Evolutionary conservation across 23 red algal genomes (phyloP).

Genomic region (Gracilariopsis chorda): DNA sequence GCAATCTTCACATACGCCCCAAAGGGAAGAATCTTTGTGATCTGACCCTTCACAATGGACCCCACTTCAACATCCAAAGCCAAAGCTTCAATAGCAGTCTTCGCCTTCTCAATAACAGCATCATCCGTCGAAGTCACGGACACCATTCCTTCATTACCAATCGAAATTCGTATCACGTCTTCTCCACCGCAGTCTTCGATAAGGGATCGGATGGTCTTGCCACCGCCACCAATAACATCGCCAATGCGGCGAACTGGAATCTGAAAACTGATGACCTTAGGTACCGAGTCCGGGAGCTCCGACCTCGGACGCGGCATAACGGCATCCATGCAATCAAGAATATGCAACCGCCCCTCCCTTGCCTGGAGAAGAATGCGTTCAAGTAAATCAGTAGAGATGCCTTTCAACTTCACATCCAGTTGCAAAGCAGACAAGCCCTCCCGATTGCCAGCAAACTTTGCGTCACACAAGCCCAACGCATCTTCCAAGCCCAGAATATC

Average conservation of each 20-base stretch:
- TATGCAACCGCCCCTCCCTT: conserved; percentile 48
- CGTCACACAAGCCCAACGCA: conserved; percentile 92
- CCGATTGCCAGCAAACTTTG: conserved; percentile 82
- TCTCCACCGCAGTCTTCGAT: conserved; percentile 96
- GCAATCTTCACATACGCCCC: conserved; percentile 85
- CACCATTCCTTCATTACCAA: conserved; percentile 78
- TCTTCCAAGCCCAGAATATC: conserved; percentile 97
- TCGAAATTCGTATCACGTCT: conserved; percentile 69
- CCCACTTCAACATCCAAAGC: conserved; percentile 59
- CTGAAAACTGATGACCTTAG: conserved; percentile 55
- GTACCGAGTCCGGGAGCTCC: conserved; percentile 69
- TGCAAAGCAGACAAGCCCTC: conserved; percentile 80
- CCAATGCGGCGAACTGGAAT: conserved; percentile 77
- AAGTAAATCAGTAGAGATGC: conserved; percentile 80
- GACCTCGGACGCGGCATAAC: conserved; percentile 6
- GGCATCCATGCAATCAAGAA: conserved; percentile 80
- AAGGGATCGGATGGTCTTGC: conserved; percentile 72
- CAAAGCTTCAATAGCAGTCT: conserved; percentile 29
- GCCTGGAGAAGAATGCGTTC: conserved; percentile 66
- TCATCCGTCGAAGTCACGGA: conserved; percentile 35
- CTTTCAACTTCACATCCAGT: conserved; percentile 95
- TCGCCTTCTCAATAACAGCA: conserved; percentile 48
- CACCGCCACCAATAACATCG: conserved; percentile 90
- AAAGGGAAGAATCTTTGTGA: conserved; percentile 88
- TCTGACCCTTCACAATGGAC: conserved; percentile 17